Evolutionary conservation across 2,329 filamentous ascomycete genomes (phyloP).

Genomic region (Phoma sp.): DNA sequence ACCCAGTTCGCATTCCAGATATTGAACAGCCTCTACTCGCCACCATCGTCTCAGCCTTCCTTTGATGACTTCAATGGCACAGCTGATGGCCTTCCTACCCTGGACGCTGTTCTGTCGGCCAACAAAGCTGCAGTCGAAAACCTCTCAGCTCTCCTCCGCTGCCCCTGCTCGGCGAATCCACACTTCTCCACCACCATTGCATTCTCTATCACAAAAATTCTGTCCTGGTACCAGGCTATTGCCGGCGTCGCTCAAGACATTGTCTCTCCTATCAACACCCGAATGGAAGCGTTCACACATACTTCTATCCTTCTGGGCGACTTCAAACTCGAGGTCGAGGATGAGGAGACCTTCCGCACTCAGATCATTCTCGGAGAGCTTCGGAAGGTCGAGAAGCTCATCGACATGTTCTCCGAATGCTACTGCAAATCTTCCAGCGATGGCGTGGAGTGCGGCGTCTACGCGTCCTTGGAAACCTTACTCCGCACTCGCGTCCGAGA

Average conservation of each 20-base stretch:
- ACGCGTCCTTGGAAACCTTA: slow-evolving; percentile 39
- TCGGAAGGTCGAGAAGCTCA: slow-evolving; percentile 47
- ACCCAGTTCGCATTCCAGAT: slow-evolving; percentile 47
- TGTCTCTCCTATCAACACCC: slow-evolving; percentile 30
- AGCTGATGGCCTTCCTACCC: slow-evolving; percentile 36
- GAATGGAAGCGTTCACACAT: slow-evolving; percentile 38
- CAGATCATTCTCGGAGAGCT: slow-evolving; percentile 45
- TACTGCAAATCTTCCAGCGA: slow-evolving; percentile 41
- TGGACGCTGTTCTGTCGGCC: slow-evolving; percentile 41
- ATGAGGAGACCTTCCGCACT: slow-evolving; percentile 41
- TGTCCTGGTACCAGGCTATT: slow-evolving; percentile 48
- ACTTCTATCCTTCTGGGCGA: slow-evolving; percentile 35
- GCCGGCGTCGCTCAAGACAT: slow-evolving; percentile 33
- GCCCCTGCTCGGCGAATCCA: slow-evolving; percentile 46
- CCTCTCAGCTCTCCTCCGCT: slow-evolving; percentile 41
- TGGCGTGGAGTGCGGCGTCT: slow-evolving; percentile 41
- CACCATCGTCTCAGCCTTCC: slow-evolving; percentile 34
- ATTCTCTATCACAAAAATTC: slow-evolving; percentile 45
- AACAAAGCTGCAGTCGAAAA: slow-evolving; percentile 46
- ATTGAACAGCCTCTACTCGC: slow-evolving; percentile 44
- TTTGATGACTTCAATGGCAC: slow-evolving; percentile 36
- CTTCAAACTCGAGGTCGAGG: slow-evolving; percentile 36
- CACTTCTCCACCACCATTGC: slow-evolving; percentile 49
- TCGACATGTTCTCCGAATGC: slow-evolving; percentile 47
- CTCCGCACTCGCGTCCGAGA: slow-evolving; percentile 46